Evolutionary conservation across 1,139 yeast genomes (phyloP), one percentile per base, ranked within the genome.

Genomic region (Lodderomyces beijingensis): DNA sequence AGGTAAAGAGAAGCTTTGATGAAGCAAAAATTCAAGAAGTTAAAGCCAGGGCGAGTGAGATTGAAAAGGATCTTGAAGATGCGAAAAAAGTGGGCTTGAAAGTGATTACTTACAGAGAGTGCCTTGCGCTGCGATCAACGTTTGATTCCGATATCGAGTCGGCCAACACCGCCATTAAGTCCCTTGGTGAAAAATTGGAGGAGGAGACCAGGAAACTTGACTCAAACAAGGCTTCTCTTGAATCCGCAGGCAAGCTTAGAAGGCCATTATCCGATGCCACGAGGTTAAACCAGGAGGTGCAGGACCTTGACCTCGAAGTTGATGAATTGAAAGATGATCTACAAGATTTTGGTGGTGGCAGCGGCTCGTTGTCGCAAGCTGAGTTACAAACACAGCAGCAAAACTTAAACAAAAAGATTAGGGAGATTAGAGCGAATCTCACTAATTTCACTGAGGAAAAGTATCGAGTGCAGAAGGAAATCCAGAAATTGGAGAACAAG

Each of bases 311-410:
- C 5, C 30, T 36, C 1, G 69, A 74, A 23, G 42, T 73, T 13
- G 51, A 55, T 3, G 58, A 54, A 4, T 49, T 65, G 10, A 56
- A 61, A 28, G 58, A 58, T 3, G 74, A 71, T 25, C 47, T 74
- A 21, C 46, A 46, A n/a, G 66, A 57, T 14, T 59, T 56, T 33
- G 62, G 63, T 2, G 46, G 52, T 0, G 62, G 63, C 2, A 46
- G 52, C 0, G 44, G 50, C 1, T 36, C 50, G 3, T 36, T 56
- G 13, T 56, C 75, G 3, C 51, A 73, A 1, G 66, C 66, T 7
- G 84, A 79, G 30, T 51, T 84, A 14, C 85, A 81, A 47, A 54
- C 50, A 7, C 47, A 55, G 8, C 78, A 79, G 39, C 65, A 57
- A 30, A 56, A 53, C 5, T 66, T 67, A 28, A 67, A 58, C 25